Evolutionary conservation across 352 stramenopile genomes (phyloP).

Genomic region (Phytopythium litorale): DNA sequence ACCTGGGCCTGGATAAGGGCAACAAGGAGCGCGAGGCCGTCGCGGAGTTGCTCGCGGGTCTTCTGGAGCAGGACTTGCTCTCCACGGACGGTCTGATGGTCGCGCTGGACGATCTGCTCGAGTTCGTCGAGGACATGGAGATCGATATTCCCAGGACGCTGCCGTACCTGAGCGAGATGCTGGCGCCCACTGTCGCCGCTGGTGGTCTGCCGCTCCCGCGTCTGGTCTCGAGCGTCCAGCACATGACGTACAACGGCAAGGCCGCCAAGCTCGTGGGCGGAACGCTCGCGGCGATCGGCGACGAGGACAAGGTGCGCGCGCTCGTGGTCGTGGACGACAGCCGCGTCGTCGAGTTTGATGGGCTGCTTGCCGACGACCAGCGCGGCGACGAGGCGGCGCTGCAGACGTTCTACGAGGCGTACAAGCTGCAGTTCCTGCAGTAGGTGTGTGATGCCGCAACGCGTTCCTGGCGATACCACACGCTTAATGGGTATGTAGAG

Average conservation of each 20-base stretch:
- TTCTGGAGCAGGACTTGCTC: conserved; percentile 50
- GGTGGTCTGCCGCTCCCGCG: conserved; percentile 37
- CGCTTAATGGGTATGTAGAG: conserved; percentile 1
- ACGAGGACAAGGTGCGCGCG: conserved; percentile 39
- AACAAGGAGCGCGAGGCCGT: conserved; percentile 56
- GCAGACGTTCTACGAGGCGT: conserved; percentile 35
- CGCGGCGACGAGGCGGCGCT: conserved; percentile 27
- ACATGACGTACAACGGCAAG: conserved; percentile 57
- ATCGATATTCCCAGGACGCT: conserved; percentile 78
- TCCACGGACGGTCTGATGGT: conserved; percentile 29
- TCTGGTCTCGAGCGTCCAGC: conserved; percentile 40
- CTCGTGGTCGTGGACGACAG: conserved; percentile 18
- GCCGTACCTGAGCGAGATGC: conserved; percentile 66
- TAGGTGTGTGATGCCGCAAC: neutral
- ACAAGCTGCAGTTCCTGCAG: conserved; percentile 40
- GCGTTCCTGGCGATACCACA: neutral
- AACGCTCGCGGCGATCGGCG: conserved; percentile 36
- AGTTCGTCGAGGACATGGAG: conserved; percentile 77
- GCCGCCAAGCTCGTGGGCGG: conserved; percentile 53
- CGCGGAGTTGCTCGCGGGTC: conserved; percentile 42
- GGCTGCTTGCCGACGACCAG: conserved; percentile 36
- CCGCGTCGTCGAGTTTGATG: conserved; percentile 27
- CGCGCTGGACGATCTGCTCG: conserved; percentile 54
- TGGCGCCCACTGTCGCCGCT: conserved; percentile 49
- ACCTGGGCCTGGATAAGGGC: conserved; percentile 71